phyloP scores from a whole-genome alignment of 306 rosid genomes.

The Pueraria montana region DNA sequence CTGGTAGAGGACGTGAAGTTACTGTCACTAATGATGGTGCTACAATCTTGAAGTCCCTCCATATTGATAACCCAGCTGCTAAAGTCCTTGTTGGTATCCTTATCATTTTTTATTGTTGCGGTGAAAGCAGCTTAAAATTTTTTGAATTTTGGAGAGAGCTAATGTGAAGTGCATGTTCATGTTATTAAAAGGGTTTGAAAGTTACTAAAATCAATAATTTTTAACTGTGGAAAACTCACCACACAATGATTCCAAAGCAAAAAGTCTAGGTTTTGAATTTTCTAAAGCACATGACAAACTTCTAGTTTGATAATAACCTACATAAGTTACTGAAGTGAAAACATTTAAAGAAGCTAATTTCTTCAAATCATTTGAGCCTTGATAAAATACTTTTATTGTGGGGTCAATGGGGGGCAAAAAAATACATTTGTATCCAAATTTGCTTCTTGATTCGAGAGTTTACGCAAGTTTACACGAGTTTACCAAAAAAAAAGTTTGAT shows the following conservation, averaged over 20 bases:
- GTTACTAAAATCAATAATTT: background rate
- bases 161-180: background rate
- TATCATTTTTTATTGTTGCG: slow-evolving; percentile 10
- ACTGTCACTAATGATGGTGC: slow-evolving; percentile 98
- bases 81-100: slow-evolving; percentile 99
- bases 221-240: background rate
- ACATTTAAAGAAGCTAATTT: too few species aligned
- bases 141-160: slow-evolving; percentile 24
- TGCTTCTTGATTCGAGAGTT: too few species aligned
- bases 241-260: background rate
- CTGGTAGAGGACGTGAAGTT: slow-evolving; percentile 88
- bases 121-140: background rate
- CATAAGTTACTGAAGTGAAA: too few species aligned
- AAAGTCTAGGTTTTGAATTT: slow-evolving; percentile 14
- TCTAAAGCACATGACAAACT: background rate
- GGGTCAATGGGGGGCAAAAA: too few species aligned
- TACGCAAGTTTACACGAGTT: too few species aligned
- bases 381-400: too few species aligned
- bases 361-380: too few species aligned
- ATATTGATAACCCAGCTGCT: slow-evolving; percentile 97
- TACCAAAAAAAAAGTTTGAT: too few species aligned
- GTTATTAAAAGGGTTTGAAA: background rate
- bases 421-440: too few species aligned
- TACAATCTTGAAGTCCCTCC: slow-evolving; percentile 96
- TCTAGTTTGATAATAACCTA: background rate